Evolutionary conservation across 805 yeast genomes (phyloP).

Genomic region (Saccharomycopsis amapae): DNA sequence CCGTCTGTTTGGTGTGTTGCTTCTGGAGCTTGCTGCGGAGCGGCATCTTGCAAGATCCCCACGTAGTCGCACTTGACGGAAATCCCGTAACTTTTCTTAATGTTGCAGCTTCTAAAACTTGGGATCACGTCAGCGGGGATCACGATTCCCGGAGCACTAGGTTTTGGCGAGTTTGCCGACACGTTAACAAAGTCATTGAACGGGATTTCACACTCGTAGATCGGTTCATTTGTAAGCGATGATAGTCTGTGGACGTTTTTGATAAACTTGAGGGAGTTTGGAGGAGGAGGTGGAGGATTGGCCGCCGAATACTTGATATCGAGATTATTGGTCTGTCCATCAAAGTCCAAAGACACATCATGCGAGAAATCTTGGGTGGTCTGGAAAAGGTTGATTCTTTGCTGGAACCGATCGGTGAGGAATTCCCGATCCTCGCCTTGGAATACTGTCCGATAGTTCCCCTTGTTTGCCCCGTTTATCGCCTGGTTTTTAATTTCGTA

Average conservation of each 20-base stretch:
- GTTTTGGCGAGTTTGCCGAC: not conserved
- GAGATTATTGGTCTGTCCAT: not conserved
- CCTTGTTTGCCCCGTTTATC: not conserved
- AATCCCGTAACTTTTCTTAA: constrained; percentile 14
- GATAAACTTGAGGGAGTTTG: too few relatives aligned
- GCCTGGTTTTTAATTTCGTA: constrained; percentile 11
- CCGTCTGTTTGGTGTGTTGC: too few relatives aligned
- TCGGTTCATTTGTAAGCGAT: not conserved
- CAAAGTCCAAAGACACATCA: not conserved
- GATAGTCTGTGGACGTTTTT: not conserved
- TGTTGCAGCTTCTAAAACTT: constrained; percentile 12
- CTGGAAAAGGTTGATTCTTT: not conserved
- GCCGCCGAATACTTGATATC: not conserved
- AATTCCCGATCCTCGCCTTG: too few relatives aligned
- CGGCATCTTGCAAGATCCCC: constrained; percentile 4
- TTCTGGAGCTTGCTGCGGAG: not conserved
- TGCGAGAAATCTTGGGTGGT: not conserved
- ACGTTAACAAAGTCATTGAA: constrained; percentile 2
- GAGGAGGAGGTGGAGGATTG: not conserved
- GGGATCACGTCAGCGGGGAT: constrained; percentile 15
- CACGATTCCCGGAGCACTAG: not conserved
- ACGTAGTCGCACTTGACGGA: constrained; percentile 9
- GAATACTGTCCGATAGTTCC: not conserved
- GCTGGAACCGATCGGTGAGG: not conserved
- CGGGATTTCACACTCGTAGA: constrained; percentile 14